Conservation (phyloP, 352 stramenopile species). For the Phytophthora pluvialis region DNA sequence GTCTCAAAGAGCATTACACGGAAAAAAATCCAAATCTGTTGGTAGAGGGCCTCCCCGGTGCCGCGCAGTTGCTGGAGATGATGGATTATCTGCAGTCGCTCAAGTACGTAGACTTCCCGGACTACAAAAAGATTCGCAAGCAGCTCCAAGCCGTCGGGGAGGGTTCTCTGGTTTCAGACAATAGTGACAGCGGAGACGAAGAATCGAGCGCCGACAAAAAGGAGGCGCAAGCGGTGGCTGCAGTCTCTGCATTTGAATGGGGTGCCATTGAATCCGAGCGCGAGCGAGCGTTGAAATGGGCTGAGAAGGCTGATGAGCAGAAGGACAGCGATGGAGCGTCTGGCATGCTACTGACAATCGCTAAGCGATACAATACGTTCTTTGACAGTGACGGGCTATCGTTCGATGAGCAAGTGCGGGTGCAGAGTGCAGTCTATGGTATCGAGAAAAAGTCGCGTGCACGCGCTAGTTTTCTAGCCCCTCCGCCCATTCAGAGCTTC, state of each 20-base stretch:
- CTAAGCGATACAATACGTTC: conserved; percentile 83
- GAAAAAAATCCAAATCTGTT: conserved; percentile 72
- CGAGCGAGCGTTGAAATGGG: conserved; percentile 68
- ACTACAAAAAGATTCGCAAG: conserved; percentile 60
- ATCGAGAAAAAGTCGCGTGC: conserved; percentile 68
- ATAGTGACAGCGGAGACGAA: conserved; percentile 40
- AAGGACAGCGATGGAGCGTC: conserved; percentile 50
- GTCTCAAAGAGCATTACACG: conserved; percentile 86
- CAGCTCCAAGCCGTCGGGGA: conserved; percentile 37
- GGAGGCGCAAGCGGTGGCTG: conserved; percentile 19
- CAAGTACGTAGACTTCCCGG: conserved; percentile 75
- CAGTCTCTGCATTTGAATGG: conserved; percentile 37
- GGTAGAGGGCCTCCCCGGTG: conserved; percentile 76
- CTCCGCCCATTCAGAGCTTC: conserved; percentile 88
- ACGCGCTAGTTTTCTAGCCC: conserved; percentile 48
- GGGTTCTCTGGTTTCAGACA: conserved; percentile 34
- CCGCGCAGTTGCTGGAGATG: conserved; percentile 72
- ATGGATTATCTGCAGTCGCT: conserved; percentile 80
- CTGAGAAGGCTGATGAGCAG: conserved; percentile 52
- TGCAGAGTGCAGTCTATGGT: conserved; percentile 73
- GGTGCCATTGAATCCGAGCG: conserved; percentile 39
- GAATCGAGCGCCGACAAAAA: conserved; percentile 32
- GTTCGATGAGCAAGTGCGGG: conserved; percentile 55
- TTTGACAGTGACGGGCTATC: conserved; percentile 62
- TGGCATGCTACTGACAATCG: conserved; percentile 65